A percentile compares a stretch with the other conserved stretches of the same genome.
Evolutionary conservation across 2,329 filamentous ascomycete species (phyloP).

Genomic region (Nigrograna mackinnonii): DNA sequence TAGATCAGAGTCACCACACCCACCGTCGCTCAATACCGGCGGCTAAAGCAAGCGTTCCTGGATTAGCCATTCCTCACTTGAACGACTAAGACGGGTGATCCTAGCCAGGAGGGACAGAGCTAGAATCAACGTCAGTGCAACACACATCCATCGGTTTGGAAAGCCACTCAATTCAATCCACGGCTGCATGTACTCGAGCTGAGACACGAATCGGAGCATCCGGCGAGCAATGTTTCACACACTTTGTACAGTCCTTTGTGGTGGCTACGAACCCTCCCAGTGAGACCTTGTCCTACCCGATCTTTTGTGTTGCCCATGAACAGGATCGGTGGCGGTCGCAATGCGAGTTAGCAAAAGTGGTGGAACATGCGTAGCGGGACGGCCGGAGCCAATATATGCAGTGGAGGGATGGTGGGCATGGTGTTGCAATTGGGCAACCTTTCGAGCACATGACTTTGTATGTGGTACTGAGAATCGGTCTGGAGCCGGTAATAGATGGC

Average conservation of each 20-base stretch:
- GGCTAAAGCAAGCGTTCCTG: no score
- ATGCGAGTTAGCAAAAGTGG: conserved; percentile 16
- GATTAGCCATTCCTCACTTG: no score
- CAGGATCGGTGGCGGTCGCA: conserved; percentile 22
- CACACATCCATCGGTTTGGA: conserved; percentile 13
- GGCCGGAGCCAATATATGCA: conserved; percentile 2
- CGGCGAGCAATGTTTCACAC: conserved; percentile 18
- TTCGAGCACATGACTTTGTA: no score
- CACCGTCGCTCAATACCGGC: no score
- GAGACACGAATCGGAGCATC: conserved; percentile 32
- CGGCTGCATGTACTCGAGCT: conserved; percentile 2
- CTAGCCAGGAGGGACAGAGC: no score
- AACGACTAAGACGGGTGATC: no score
- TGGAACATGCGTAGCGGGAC: conserved; percentile 22
- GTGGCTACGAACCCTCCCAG: not conserved
- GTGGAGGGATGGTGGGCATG: conserved; percentile 2
- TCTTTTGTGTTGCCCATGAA: conserved; percentile 18
- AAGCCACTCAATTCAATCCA: conserved; percentile 4
- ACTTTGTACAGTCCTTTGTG: not conserved
- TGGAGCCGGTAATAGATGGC: no score
- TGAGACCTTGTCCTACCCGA: conserved; percentile 12
- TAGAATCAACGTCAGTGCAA: conserved; percentile 17
- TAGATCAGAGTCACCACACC: no score
- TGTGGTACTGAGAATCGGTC: no score
- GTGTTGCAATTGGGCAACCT: no score